Evolutionary conservation across 768 basidiomycete genomes (phyloP), one percentile per base, ranked within the genome.

Genomic region (Hygrophorus russula): DNA sequence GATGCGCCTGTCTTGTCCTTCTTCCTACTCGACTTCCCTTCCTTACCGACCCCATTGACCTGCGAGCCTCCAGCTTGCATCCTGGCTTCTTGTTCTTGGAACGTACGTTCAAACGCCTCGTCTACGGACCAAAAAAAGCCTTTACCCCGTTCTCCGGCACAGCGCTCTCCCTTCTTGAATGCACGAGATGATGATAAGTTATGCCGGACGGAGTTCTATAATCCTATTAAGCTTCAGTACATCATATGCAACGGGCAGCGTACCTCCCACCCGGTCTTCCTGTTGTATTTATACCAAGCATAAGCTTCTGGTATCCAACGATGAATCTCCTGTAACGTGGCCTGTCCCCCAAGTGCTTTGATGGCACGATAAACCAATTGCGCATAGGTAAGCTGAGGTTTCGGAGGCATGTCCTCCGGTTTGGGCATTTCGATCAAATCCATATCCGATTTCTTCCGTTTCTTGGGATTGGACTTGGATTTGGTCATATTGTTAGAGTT

Each of bases 41-140:
- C 65, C 41, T 61, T 52, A 13, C 66, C 36, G 49, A 59, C 49
- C 36, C 48, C 36, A 19, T 54, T 59, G n/a, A 39, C 32, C 36
- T 59, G 56, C n/a, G 51, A 54, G 35, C 59, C 62, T 13, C 61
- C 51, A 56, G 64, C 56, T 48, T 68, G 59, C 51, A 61, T 63
- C 64, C 76, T 76, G 15, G 65, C 67, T 47, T 84, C 81, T 53
- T 82, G 82, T 48, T 83, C 82, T 56, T 81, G 78, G 35, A 88
- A 73, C 29, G 67, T 67, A 45, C 78, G 79, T 41, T 79, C 74
- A 56, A 71, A 70, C 44, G 77, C 73, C 35, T 82, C 80, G 54
- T 94, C 92, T 27, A 96, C 69, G 14, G 84, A 82, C 93, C 93
- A 97, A 50, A 91, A 89, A 51, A 82, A 90, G 1, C 92, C 93